Base-by-base conservation (phyloP, 2,329 filamentous ascomycete species). In the Claviceps monticola region DNA sequence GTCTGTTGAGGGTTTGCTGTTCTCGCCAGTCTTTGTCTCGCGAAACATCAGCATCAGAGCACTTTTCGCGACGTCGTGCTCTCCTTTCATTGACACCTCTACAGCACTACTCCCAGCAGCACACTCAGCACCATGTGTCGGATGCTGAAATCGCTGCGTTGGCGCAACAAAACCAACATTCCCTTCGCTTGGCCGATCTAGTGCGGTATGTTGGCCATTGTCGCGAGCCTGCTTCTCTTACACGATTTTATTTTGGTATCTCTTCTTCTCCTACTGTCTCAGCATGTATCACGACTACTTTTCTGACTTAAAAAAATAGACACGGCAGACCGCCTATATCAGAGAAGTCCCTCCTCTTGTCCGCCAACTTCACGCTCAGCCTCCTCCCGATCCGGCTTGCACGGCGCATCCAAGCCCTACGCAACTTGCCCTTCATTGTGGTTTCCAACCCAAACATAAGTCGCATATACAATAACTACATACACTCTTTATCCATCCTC, bases 381-480 rank as follows among this genome's bases (percentile, higher is more conserved):
- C 85, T 96, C 50, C 82, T 97, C 9, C 93, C 93, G 14, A 86
- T 93, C 48, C 88, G 93, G 39, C 82, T 98, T 26, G 93, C 93
- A 26, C 88, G 94, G 65, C 88, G 93, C 52, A 95, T 98, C 57
- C 87, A 95, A 66, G 88, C 89, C 44, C 75, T 98, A 17, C 84
- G 90, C 56, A 95, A 95, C 64, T 80, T 98, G 8, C 93, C 93
- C 0, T 98, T 91, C 68, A 97, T 98, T 57, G 91, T 98, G 51
- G 93, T 98, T 26, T 90, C 91, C n/a, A 97, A 98, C 65, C 88
- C 89, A 1, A 88, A 96, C 65, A 89, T 98, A 59, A 86, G 84
- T 26, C 84, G 85, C 61, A 98, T 98, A 57, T 95, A 97, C 74
- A 83, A 87, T 68, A 97, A 96, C 69, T 98, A 98, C 67, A 75